phyloP scores from a whole-genome alignment of 257 asterid species.

The Przewalskia tangutica region DNA sequence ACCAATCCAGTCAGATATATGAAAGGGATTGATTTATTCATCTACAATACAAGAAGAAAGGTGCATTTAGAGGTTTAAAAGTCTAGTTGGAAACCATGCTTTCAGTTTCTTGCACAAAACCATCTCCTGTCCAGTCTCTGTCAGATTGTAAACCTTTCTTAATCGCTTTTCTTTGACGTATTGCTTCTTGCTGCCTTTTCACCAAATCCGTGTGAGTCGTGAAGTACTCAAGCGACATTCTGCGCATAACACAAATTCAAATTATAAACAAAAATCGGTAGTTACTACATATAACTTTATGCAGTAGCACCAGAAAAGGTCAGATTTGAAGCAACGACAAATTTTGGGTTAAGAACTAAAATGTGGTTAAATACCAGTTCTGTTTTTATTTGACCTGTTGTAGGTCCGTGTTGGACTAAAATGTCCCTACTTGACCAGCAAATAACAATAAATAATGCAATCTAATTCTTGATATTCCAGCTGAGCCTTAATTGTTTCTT shows the following conservation, averaged over 20 bases:
- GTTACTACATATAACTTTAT: not conserved
- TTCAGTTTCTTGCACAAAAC: constrained; percentile 79
- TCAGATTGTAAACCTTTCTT: constrained; percentile 83
- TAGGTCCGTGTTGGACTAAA: not conserved
- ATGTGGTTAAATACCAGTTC: not conserved
- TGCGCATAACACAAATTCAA: constrained; percentile 7
- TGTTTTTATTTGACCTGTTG: not conserved
- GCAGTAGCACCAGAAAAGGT: not conserved
- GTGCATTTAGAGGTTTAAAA: not conserved
- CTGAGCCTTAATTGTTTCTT: not conserved
- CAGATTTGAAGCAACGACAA: not conserved
- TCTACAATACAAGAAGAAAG: not conserved
- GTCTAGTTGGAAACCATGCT: constrained; percentile 53
- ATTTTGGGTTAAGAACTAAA: not conserved
- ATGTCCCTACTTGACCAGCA: not conserved
- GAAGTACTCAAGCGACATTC: constrained; percentile 69
- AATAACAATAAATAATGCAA: not conserved
- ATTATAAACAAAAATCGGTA: not conserved
- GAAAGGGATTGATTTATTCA: not conserved
- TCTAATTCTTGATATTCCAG: not conserved
- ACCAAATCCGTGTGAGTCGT: constrained; percentile 85
- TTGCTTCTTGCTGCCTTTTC: constrained; percentile 67
- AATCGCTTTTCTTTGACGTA: constrained; percentile 61
- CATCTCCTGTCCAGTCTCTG: constrained; percentile 97
- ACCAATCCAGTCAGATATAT: not conserved